Conservation (phyloP, 345 rosid genomes). For the Gossypium mustelinum region DNA sequence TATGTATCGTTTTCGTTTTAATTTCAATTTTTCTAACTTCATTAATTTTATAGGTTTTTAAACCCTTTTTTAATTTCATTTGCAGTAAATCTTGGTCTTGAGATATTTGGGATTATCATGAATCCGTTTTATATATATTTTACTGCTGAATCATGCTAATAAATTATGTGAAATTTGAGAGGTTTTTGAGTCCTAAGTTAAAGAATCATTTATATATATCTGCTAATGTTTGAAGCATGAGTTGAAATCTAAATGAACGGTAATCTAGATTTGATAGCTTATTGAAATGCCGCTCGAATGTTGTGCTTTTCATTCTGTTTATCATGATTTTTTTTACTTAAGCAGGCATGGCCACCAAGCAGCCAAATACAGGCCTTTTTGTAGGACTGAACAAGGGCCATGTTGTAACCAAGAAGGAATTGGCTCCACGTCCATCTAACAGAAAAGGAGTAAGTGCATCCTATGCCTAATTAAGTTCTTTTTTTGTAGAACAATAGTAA, state of each 20-base stretch:
- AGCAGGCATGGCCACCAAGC: conserved; percentile 54
- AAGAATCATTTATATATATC: neutral
- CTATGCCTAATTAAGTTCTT: neutral
- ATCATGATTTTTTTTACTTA: neutral
- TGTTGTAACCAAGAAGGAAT: conserved; percentile 31
- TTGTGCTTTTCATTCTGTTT: neutral
- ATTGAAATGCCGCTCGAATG: neutral
- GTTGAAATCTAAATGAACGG: neutral
- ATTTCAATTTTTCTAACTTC: too few species aligned
- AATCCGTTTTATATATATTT: neutral
- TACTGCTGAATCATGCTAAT: neutral
- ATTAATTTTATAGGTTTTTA: neutral
- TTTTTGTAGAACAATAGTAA: neutral
- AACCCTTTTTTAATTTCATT: neutral
- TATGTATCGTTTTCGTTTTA: neutral
- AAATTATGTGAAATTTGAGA: neutral
- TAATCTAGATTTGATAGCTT: neutral
- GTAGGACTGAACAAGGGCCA: conserved; percentile 68
- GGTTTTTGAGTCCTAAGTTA: neutral
- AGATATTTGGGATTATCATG: neutral
- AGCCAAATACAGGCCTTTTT: conserved; percentile 50
- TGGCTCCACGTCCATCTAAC: conserved; percentile 37
- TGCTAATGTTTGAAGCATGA: neutral
- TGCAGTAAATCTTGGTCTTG: neutral
- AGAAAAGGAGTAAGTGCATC: conserved; percentile 51